phyloP scores from a whole-genome alignment of 2,329 filamentous ascomycete genomes.

The Diaporthe citriasiana region DNA sequence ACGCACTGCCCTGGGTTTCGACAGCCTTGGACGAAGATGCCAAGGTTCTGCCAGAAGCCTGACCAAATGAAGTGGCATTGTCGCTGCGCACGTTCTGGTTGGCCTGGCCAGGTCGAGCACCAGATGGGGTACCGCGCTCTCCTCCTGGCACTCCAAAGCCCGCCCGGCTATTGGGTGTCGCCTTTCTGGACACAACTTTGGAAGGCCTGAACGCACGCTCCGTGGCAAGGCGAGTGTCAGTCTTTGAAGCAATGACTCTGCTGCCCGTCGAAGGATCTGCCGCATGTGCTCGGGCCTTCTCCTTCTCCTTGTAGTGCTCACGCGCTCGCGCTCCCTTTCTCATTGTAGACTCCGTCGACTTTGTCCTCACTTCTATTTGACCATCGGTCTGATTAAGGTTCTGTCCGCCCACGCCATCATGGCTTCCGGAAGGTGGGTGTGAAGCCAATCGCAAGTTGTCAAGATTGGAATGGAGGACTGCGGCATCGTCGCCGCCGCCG shows the following conservation, averaged over 20 bases:
- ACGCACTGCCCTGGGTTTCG: not conserved
- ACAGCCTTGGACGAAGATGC: not conserved
- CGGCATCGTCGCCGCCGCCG: too few species aligned
- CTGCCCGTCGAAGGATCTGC: not conserved
- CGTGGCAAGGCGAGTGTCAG: not conserved
- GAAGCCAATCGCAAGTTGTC: too few species aligned
- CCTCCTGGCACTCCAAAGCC: not conserved
- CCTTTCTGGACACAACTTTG: not conserved
- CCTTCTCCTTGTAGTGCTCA: too few species aligned
- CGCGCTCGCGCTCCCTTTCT: too few species aligned
- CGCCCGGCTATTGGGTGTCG: not conserved
- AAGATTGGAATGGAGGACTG: too few species aligned
- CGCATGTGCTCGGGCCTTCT: too few species aligned
- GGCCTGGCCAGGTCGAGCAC: not conserved
- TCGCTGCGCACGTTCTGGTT: not conserved
- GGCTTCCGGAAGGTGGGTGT: too few species aligned
- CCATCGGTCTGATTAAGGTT: too few species aligned
- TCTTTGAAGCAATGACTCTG: not conserved
- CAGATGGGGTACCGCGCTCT: not conserved
- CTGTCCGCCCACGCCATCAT: too few species aligned
- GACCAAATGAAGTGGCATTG: not conserved
- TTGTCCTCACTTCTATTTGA: too few species aligned
- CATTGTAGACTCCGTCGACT: too few species aligned
- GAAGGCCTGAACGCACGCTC: not conserved
- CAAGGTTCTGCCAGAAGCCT: not conserved